Conservation (phyloP, 257 asterid species). For the Forsythia suspensa region DNA sequence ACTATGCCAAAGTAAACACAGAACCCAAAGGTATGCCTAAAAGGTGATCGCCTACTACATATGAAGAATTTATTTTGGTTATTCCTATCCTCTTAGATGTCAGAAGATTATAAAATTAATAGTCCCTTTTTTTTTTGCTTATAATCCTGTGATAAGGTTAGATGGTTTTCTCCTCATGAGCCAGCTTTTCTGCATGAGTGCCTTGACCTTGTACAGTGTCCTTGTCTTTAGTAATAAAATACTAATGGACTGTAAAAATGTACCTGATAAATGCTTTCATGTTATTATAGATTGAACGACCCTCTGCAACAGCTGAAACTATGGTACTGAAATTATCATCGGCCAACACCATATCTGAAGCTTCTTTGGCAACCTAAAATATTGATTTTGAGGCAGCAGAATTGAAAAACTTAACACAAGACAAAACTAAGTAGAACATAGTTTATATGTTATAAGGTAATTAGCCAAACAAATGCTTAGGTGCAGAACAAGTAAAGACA, state of each 20-base stretch:
- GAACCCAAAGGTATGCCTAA: background rate
- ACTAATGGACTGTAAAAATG: background rate
- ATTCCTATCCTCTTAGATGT: background rate
- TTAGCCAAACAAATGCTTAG: background rate
- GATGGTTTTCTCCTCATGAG: background rate
- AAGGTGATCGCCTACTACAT: background rate
- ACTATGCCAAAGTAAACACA: background rate
- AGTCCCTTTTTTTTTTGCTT: background rate
- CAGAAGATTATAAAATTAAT: background rate
- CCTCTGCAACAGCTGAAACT: slow-evolving; percentile 83
- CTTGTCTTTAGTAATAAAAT: background rate
- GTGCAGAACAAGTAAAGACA: background rate
- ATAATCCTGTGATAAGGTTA: background rate
- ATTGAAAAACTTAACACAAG: background rate
- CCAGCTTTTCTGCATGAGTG: background rate
- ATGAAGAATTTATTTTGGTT: background rate
- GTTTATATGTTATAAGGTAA: background rate
- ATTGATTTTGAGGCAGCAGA: background rate
- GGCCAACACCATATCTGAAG: slow-evolving; percentile 90
- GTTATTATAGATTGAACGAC: slow-evolving; percentile 86
- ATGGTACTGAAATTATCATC: slow-evolving; percentile 94
- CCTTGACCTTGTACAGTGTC: background rate
- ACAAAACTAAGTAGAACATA: background rate
- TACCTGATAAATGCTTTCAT: slow-evolving; percentile 97
- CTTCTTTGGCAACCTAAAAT: slow-evolving; percentile 80